Evolutionary conservation across 2,329 filamentous ascomycete genomes (phyloP), one percentile per base, ranked within the genome.

Genomic region (Neocatenulostroma microsporum): DNA sequence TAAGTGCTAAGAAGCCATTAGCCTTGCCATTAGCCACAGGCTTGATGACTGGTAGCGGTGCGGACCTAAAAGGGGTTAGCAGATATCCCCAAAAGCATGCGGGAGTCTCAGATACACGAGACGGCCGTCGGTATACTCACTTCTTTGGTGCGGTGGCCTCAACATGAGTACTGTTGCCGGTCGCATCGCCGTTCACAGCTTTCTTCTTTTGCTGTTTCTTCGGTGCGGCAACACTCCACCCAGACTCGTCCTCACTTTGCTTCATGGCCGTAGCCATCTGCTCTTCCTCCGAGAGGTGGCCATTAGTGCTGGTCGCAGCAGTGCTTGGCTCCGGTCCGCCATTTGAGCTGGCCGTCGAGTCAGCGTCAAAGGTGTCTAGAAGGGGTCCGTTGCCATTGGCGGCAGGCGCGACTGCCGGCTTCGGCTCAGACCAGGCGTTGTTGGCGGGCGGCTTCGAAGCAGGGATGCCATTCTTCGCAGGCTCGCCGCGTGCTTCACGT

Each of bases 401-500:
- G 28, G 47, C 37, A 37, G 49, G 32, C 33, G 47, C 40, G 12
- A 36, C 36, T 5, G 38, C 38, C 33, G 55, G 48, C 31, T 35
- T 44, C 10, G 37, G 14, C n/a, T 57, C 44, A 32, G 61, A 62
- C 76, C 76, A 80, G 18, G 69, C 69, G 57, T 72, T 79, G 30
- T 60, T 61, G 25, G 64, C 52, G n/a, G 69, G 67, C 37, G 67
- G 58, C 40, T 67, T 62, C 17, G 68, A 61, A 30, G 64, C 59
- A 30, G 66, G 62, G 21, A 74, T 60, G 44, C 88, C 87, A 50
- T 91, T 88, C 70, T 85, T 86, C 37, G 85, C 83, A 29, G 84
- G 71, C 49, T 84, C 78, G 43, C 87, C 87, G 61, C 93, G 86
- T 33, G 84, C 77, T 57, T 87, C 76, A 48, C 89, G 79, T 38